A percentile compares a stretch with the other conserved stretches of the same genome.
These are phyloP conservation scores for Tolypocladium ophioglossoides DNA, from an alignment of 2,329 filamentous ascomycete genomes.

Conservation along the genomic window DNA sequence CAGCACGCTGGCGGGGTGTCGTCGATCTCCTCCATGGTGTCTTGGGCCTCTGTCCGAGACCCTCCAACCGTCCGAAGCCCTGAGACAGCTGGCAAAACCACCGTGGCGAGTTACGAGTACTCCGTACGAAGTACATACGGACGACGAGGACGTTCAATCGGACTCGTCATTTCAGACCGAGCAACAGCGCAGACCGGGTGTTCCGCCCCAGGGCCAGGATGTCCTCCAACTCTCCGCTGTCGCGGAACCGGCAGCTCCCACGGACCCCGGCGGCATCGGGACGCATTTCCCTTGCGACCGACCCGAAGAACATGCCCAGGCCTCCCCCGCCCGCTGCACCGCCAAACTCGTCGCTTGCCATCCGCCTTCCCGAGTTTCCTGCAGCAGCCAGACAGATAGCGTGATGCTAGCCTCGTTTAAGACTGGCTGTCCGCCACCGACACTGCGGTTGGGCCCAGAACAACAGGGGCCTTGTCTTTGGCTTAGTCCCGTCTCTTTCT, in stretches of 20 bases:
- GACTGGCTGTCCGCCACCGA: constrained; percentile 4
- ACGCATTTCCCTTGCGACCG: background rate
- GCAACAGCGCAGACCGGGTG: too few relatives aligned
- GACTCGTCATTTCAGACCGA: background rate
- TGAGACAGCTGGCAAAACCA: background rate
- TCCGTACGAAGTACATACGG: too few relatives aligned
- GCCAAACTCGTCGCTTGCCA: background rate
- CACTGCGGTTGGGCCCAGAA: constrained; percentile 4
- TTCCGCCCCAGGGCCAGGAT: too few relatives aligned
- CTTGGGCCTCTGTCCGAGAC: background rate
- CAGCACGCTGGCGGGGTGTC: background rate
- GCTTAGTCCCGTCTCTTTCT: background rate
- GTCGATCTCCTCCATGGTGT: background rate
- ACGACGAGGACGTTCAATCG: too few relatives aligned
- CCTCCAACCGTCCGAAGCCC: background rate
- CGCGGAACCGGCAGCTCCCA: constrained; percentile 9
- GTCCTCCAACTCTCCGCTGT: background rate
- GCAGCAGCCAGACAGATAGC: background rate
- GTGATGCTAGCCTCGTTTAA: constrained; percentile 2
- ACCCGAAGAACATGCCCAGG: background rate
- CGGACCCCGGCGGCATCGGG: constrained; percentile 6
- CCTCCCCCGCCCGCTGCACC: background rate
- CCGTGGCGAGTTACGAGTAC: too few relatives aligned
- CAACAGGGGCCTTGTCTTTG: too few relatives aligned
- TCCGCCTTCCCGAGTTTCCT: background rate